Conservation (phyloP, 768 basidiomycete species). For the Tricholoma furcatifolium region DNA sequence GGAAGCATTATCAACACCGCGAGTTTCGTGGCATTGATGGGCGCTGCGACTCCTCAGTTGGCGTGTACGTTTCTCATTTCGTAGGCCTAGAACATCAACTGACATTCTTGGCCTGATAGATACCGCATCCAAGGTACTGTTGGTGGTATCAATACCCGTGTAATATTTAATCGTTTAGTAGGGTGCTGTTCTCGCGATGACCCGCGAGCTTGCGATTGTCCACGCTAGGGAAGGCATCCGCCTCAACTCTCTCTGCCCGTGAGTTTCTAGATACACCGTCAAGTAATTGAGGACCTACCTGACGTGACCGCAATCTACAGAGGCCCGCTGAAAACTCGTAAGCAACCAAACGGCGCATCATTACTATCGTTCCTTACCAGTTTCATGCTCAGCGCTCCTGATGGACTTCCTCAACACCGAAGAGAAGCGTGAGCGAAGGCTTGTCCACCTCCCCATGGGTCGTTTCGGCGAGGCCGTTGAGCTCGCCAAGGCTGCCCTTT, state of each 20-base stretch:
- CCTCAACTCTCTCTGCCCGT: constrained; percentile 96
- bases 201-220: constrained; percentile 95
- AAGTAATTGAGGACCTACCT: constrained; percentile 7
- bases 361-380: background rate
- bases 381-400: constrained; percentile 64
- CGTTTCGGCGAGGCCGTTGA: constrained; percentile 97
- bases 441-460: constrained; percentile 94
- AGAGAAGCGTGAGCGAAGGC: constrained; percentile 89
- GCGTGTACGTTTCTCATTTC: constrained; percentile 66
- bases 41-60: constrained; percentile 97
- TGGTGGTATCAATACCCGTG: constrained; percentile 1
- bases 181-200: constrained; percentile 99
- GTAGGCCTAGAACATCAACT: constrained; percentile 3
- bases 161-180: constrained; percentile 24
- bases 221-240: constrained; percentile 98
- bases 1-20: constrained; percentile 98
- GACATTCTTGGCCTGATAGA: constrained; percentile 44
- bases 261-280: constrained; percentile 29
- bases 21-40: constrained; percentile 93
- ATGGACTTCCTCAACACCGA: constrained; percentile 98
- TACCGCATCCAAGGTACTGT: constrained; percentile 84
- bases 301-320: constrained; percentile 37
- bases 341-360: constrained; percentile 23
- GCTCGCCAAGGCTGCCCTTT: constrained; percentile 88
- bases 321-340: constrained; percentile 93